Percentiles rank a stretch among this genome's conserved stretches.
Conservation (phyloP, 2,329 filamentous ascomycete species). For the Lasiodiplodia citricola region DNA sequence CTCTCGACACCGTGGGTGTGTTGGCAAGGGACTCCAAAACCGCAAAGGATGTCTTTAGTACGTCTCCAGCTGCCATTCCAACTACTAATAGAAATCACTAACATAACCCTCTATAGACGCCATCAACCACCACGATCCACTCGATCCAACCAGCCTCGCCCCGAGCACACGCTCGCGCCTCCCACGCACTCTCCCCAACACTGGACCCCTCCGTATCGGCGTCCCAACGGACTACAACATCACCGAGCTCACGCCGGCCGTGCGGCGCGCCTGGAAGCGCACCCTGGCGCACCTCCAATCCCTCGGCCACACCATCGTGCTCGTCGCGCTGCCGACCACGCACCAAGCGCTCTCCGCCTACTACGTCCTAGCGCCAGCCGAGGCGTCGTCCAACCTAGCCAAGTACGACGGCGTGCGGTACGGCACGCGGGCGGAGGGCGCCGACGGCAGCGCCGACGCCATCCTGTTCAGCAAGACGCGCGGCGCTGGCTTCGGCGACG, state of each 20-base stretch:
- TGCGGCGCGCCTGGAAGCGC: constrained; percentile 72
- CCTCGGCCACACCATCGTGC: constrained; percentile 73
- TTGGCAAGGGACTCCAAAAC: constrained; percentile 63
- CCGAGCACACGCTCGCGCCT: constrained; percentile 58
- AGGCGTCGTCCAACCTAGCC: constrained; percentile 93
- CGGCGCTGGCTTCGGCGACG: constrained; percentile 75
- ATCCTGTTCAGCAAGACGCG: constrained; percentile 73
- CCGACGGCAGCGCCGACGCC: constrained; percentile 61
- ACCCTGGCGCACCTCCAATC: constrained; percentile 65
- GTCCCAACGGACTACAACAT: constrained; percentile 85
- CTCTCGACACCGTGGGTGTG: constrained; percentile 86
- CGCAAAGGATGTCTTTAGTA: constrained; percentile 49
- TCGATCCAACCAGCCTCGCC: constrained; percentile 77
- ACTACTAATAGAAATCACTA: neutral
- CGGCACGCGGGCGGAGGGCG: constrained; percentile 63
- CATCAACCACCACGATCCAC: constrained; percentile 66
- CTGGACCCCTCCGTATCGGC: constrained; percentile 57
- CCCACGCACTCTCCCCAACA: neutral
- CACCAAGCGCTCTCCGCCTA: constrained; percentile 88
- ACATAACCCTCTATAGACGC: constrained; percentile 43
- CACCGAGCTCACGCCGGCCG: constrained; percentile 71
- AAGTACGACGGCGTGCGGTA: constrained; percentile 98
- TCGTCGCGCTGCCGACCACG: constrained; percentile 82
- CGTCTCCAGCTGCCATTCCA: neutral
- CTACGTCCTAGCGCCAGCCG: constrained; percentile 92